Evolutionary conservation across 2,329 filamentous ascomycete genomes (phyloP).

Genomic region (Diplodia sapinea): DNA sequence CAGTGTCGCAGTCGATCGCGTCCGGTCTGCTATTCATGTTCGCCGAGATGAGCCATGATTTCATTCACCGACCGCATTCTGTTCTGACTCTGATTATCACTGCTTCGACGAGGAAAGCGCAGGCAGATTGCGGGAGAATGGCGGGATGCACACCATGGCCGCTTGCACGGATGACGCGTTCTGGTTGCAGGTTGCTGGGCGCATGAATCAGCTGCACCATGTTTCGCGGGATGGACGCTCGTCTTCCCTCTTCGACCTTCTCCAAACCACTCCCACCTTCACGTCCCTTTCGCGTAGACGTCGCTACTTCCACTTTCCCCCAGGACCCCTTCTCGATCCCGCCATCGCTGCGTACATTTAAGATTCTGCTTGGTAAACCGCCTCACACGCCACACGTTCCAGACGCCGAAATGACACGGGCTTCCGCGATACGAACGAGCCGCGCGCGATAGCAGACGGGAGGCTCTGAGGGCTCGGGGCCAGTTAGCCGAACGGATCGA

Average conservation of each 20-base stretch:
- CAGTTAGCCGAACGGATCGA: conserved; percentile 1
- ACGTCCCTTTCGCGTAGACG: conserved; percentile 2
- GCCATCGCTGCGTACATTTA: conserved; percentile 3
- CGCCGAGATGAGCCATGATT: conserved; percentile 23
- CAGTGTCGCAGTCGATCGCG: conserved; percentile 23
- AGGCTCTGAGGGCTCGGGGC: neutral
- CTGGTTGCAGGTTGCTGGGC: conserved; percentile 10
- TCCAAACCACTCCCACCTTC: conserved; percentile 20
- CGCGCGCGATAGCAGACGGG: conserved; percentile 3
- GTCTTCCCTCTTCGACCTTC: neutral
- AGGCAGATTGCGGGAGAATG: neutral
- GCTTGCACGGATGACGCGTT: conserved; percentile 25
- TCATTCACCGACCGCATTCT: conserved; percentile 15
- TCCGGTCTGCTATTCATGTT: conserved; percentile 6
- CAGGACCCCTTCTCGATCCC: conserved; percentile 15
- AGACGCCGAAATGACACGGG: conserved; percentile 24
- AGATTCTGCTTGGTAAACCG: conserved; percentile 13
- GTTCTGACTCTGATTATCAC: neutral
- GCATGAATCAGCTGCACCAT: conserved; percentile 12
- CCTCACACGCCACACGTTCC: conserved; percentile 16
- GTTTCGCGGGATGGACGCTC: conserved; percentile 4
- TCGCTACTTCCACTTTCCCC: conserved; percentile 2
- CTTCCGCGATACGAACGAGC: conserved; percentile 11
- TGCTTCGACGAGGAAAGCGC: neutral
- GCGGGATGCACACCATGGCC: conserved; percentile 10